Evolutionary conservation across 495 filamentous ascomycete genomes (phyloP), one percentile per base, ranked within the genome.

Genomic region (Neurospora cerealis): DNA sequence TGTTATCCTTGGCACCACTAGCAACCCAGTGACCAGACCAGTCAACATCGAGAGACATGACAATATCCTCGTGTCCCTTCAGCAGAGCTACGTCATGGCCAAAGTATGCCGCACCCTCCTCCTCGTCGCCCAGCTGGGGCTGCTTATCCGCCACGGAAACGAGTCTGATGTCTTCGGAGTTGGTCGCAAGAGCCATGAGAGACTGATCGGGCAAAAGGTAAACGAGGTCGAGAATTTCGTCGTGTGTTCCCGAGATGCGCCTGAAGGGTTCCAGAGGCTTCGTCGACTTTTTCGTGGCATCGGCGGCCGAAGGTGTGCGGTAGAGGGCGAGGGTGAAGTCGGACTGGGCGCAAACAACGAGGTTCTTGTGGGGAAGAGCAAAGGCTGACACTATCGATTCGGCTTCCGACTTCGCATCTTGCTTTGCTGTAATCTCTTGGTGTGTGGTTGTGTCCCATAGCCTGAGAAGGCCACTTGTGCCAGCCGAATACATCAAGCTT

Each of bases 11-110:
- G 7, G 94, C 92, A 48, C 95, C 96, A 38, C 94, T 97, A 38
- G 92, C 96, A 70, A 99, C 88, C 96, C 96, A 99, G 79, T 93
- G 89, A 10, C 96, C 96, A 6, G 96, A 97, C 93, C 93, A 97
- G 81, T 98, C 96, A 24, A 92, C 90, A 82, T 97, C 94, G 39
- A 99, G 83, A 72, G 93, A 96, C 82, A 99, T 97, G 71, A 98
- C 92, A 54, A 98, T 97, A 75, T 98, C 96, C 70, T 93, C 90
- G 75, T 99, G 96, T 38, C 94, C 96, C 76, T 91, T 92, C 7
- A 99, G 86, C 71, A 93, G 84, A 5, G 91, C 92, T 60, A 97
- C 87, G 79, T 98, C 96, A 41, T 93, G 92, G 5, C 95, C 95
- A 79, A 92, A 98, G 79, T 95, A 95, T 19, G 86, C 84, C 62